A percentile compares a stretch with the other conserved stretches of the same genome.
These are phyloP conservation scores for Rhodamnia rubescens DNA, from an alignment of 345 rosid species.

Conservation along the genomic window DNA sequence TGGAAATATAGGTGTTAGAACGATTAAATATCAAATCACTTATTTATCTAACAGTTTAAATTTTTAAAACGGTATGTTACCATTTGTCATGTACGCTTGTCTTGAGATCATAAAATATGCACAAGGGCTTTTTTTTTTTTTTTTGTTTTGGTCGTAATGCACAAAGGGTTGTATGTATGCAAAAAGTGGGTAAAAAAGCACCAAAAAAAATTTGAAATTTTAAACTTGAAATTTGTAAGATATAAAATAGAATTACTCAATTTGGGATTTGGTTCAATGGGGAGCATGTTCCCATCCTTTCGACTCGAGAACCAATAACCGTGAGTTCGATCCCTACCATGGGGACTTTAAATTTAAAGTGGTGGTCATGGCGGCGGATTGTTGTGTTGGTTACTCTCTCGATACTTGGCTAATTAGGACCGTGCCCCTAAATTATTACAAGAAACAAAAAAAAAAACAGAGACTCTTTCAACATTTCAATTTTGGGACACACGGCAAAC, in stretches of 20 bases:
- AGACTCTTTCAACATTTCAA: too few species aligned
- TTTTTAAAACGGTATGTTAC: too few species aligned
- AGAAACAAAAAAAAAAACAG: too few species aligned
- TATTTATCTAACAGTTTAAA: too few species aligned
- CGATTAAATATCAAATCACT: too few species aligned
- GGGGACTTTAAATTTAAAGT: neutral
- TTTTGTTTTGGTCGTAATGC: too few species aligned
- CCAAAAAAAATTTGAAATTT: neutral
- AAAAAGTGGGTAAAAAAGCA: neutral
- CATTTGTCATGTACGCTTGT: neutral
- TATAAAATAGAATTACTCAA: neutral
- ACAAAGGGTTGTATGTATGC: neutral
- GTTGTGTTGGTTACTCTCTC: neutral
- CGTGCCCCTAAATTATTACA: too few species aligned
- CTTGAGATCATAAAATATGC: neutral
- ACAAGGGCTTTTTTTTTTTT: neutral
- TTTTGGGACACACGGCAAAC: too few species aligned
- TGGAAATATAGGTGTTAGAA: neutral
- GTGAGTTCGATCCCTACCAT: neutral
- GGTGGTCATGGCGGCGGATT: fast-evolving
- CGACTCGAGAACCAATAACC: neutral
- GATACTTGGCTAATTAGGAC: too few species aligned
- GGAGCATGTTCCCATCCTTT: neutral
- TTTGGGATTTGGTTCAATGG: neutral
- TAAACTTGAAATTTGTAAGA: neutral